phyloP scores from a whole-genome alignment of 1,284 basidiomycete species.

The Pseudozyma sp. region DNA sequence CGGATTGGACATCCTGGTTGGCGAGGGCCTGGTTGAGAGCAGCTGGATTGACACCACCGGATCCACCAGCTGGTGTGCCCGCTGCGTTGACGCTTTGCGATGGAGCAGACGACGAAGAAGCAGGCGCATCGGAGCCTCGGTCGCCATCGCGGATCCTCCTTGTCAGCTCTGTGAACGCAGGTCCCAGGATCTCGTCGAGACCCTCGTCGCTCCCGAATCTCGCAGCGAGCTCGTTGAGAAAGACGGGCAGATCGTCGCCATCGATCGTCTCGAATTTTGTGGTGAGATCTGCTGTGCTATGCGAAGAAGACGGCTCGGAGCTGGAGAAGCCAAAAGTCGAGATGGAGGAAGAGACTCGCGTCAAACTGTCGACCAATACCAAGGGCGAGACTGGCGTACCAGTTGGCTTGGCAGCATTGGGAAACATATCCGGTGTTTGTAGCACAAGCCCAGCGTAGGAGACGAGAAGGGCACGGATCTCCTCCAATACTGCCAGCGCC shows the following conservation, averaged over 20 bases:
- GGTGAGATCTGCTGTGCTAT: slow-evolving; percentile 26
- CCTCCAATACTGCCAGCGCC: slow-evolving; percentile 35
- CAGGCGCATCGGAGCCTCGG: slow-evolving; percentile 24
- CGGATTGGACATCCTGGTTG: slow-evolving; percentile 56
- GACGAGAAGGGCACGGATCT: slow-evolving; percentile 74
- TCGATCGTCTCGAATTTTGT: slow-evolving; percentile 64
- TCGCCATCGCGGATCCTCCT: slow-evolving; percentile 58
- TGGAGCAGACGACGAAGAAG: slow-evolving; percentile 2
- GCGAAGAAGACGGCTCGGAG: slow-evolving; percentile 20
- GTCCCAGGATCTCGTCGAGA: slow-evolving; percentile 71
- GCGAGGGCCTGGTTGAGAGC: slow-evolving; percentile 48
- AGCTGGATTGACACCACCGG: slow-evolving; percentile 26
- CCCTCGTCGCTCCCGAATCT: slow-evolving; percentile 69
- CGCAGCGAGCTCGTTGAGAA: slow-evolving; percentile 71
- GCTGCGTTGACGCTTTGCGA: not conserved
- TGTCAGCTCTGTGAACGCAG: slow-evolving; percentile 63
- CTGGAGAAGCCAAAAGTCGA: slow-evolving; percentile 52
- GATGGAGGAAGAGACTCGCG: slow-evolving; percentile 66
- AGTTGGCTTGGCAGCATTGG: slow-evolving; percentile 68
- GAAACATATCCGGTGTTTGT: slow-evolving; percentile 92
- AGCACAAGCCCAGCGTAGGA: slow-evolving; percentile 90
- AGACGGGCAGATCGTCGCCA: slow-evolving; percentile 69
- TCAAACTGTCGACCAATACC: slow-evolving; percentile 73
- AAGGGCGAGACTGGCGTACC: slow-evolving; percentile 71
- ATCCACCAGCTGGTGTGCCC: not conserved